Evolutionary conservation across 2,329 filamentous ascomycete genomes (phyloP).

Genomic region (Alternaria incomplexa): DNA sequence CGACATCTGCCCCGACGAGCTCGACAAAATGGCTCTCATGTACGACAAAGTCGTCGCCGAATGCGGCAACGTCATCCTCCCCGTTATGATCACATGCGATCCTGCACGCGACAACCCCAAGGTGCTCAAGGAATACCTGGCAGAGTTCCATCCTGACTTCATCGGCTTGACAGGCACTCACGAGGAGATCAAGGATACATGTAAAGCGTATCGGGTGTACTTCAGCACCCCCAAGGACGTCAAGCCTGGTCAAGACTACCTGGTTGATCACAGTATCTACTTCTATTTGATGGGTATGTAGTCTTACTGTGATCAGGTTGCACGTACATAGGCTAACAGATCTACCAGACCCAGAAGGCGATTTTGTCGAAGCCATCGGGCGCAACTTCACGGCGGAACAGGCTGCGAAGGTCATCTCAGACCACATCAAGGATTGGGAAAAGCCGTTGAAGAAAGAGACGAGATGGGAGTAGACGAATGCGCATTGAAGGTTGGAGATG

Average conservation of each 20-base stretch:
- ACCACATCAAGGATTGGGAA: slow-evolving; percentile 83
- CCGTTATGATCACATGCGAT: slow-evolving; percentile 95
- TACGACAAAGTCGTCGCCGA: slow-evolving; percentile 70
- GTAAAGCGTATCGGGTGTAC: slow-evolving; percentile 96
- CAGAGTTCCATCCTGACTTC: slow-evolving; percentile 87
- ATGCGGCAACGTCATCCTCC: slow-evolving; percentile 64
- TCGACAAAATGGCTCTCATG: slow-evolving; percentile 99
- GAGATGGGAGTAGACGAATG: slow-evolving; percentile 31
- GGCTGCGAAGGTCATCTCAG: slow-evolving; percentile 80
- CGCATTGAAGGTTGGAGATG: not conserved
- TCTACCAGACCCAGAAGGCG: slow-evolving; percentile 82
- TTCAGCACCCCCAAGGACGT: slow-evolving; percentile 91
- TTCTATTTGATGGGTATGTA: slow-evolving; percentile 90
- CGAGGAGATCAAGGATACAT: slow-evolving; percentile 90
- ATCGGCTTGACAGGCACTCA: slow-evolving; percentile 92
- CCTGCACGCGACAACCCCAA: slow-evolving; percentile 87
- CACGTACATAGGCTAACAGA: slow-evolving; percentile 21
- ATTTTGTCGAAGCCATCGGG: slow-evolving; percentile 97
- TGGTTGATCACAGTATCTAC: slow-evolving; percentile 99
- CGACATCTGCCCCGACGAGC: slow-evolving; percentile 97
- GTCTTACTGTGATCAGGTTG: not conserved
- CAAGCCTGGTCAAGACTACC: slow-evolving; percentile 91
- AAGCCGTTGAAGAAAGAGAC: slow-evolving; percentile 59
- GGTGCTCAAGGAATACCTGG: slow-evolving; percentile 82
- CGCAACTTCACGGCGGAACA: slow-evolving; percentile 90